These are phyloP conservation scores for Smallanthus sonchifolius DNA, from an alignment of 129 eudicot genomes.

Conservation along the genomic window DNA sequence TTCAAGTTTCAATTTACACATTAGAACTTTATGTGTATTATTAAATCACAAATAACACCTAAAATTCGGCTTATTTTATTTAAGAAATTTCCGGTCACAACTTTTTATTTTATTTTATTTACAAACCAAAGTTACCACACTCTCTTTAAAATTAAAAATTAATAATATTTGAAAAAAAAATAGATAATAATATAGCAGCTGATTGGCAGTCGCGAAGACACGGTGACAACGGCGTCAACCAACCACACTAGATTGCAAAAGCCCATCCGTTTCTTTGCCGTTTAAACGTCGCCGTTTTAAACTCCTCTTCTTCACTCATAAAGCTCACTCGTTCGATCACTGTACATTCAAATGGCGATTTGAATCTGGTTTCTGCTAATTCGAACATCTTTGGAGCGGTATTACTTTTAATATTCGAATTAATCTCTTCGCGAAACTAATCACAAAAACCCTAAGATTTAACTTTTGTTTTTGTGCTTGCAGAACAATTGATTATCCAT, in stretches of 20 bases:
- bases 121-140: no score
- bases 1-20: no score
- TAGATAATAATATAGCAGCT: neutral
- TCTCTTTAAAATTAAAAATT: no score
- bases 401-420: neutral
- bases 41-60: no score
- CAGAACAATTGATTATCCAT: constrained; percentile 6
- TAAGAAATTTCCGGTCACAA: no score
- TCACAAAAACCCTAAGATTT: constrained; percentile 22
- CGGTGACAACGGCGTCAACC: constrained; percentile 20
- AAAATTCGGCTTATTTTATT: no score
- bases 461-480: neutral
- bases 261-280: constrained; percentile 22
- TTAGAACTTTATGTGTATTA: no score
- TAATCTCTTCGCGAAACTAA: neutral
- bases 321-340: neutral
- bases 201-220: constrained; percentile 1
- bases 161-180: no score
- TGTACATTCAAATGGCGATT: constrained; percentile 1
- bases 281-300: constrained; percentile 44
- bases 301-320: constrained; percentile 19
- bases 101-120: no score
- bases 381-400: neutral
- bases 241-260: constrained; percentile 8
- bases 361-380: neutral